Evolutionary conservation across 805 yeast species (phyloP), one percentile per base, ranked within the genome.

Genomic region (Lipomyces mesembrius): DNA sequence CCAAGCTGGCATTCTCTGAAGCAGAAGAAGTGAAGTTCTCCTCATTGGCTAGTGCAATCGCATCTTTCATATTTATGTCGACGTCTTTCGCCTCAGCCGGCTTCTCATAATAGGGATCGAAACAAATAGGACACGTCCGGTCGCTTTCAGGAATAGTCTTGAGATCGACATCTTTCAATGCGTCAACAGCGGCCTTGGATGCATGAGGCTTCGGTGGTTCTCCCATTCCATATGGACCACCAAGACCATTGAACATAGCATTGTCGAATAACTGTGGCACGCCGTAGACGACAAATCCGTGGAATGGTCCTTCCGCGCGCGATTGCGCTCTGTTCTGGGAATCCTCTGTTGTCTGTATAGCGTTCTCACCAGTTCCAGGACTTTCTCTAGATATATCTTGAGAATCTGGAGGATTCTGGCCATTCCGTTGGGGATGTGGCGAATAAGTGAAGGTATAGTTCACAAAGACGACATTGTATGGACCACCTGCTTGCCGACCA

Each of bases 41-140:
- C 3, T 17, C 22, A 6, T n/a, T n/a, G 20, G 22, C 8, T 43
- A 11, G 49, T 37, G 39, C 17, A 37, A 4, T 12, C 49, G 5
- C 49, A n/a, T n/a, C 49, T 43, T 7, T 43, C 49, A 43, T 43
- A 43, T n/a, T 17, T 17, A n/a, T 6, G 6, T 43, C 49, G 49
- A 43, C 25, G 22, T 2, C 49, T n/a, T 43, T 17, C 8, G 3
- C 14, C 55, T 25, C 55, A 22, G n/a, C 34, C 34, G 55, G 55
- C 35, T 52, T 52, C 29, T 61, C 63, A 39, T 65, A 74, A 62
- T 72, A 80, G 8, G 71, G 70, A 32, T 83, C 85, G 68, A 80
- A 81, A 71, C 85, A 83, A 54, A 83, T 83, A 6, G 83, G 71
- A 69, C 84, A 82, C 1, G 63, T 69, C 25, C 76, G 70, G 22